Conservation (phyloP, 352 stramenopile genomes). For the Phytophthora pluvialis region DNA sequence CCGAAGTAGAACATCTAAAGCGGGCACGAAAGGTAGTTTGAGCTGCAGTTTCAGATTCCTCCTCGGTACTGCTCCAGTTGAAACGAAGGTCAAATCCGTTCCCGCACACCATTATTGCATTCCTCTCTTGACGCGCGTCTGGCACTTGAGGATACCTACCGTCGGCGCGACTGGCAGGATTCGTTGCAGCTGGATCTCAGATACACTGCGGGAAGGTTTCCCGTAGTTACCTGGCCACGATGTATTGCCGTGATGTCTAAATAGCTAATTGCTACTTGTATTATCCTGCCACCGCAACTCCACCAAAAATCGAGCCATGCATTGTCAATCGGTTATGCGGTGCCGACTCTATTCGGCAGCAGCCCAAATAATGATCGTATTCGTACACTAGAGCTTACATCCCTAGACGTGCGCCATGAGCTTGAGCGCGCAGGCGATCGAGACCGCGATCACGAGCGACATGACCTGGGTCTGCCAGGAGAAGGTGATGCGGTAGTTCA, state of each 20-base stretch:
- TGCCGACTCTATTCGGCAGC: constrained; percentile 16
- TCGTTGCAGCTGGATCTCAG: no score
- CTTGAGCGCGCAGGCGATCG: constrained; percentile 24
- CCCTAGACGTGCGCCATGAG: constrained; percentile 27
- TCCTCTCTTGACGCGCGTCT: no score
- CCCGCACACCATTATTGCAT: no score
- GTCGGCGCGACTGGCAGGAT: no score
- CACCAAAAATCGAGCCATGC: constrained; percentile 22
- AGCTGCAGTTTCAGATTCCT: no score
- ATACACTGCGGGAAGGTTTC: constrained; percentile 4
- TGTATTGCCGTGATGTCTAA: background rate
- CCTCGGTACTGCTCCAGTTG: no score
- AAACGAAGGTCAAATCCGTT: no score
- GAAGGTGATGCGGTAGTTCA: constrained; percentile 21
- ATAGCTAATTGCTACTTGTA: no score
- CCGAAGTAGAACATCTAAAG: no score
- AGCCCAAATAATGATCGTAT: constrained; percentile 34
- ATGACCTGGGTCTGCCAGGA: constrained; percentile 31
- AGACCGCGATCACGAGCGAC: constrained; percentile 29
- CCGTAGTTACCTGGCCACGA: background rate
- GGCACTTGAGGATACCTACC: no score
- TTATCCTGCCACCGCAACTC: no score
- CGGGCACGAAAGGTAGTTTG: no score
- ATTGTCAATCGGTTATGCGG: constrained; percentile 24
- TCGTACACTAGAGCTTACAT: constrained; percentile 35